Base-by-base conservation (phyloP, 148 eudicot genomes). In the Persicaria tinctoria region DNA sequence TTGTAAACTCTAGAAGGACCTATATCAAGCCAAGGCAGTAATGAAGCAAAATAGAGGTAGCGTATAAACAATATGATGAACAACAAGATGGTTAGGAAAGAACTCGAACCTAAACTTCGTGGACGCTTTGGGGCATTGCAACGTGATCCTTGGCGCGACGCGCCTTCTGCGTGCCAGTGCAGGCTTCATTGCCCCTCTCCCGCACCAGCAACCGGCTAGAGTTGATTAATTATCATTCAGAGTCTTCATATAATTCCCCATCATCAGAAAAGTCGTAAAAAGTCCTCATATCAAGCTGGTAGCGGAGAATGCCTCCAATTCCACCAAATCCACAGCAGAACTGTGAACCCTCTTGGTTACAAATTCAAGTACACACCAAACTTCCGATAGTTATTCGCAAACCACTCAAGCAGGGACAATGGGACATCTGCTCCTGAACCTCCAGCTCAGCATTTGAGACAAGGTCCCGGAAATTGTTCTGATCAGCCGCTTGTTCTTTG, bases 311-410 rank as follows among this genome's bases (percentile, higher is more conserved):
- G 32, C 77, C 77, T 17, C 77, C 77, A 46, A 75, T 75, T 50
- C 77, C 77, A 59, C 77, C 70, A 20, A 75, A 75, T 38, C 77
- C 77, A 71, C 77, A 62, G 71, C 77, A 75, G 46, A 74, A 74
- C 64, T 74, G 76, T 38, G 76, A 74, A 5, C 76, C 76, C 23
- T 74, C 76, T 17, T 74, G 76, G 8, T 74, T 44, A 74, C 77
- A 49, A 75, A 75, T 71, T 60, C 71, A 8, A 75, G 77, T 45
- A 71, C 62, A 71, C 77, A 75, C 11, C 77, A 46, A 59, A 62
- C 46, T 75, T 75, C 77, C 56, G 46, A 41, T 75, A 75, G 38
- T 59, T 23, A 32, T 75, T 75, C 6, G 77, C 77, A 75, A 75
- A 75, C 77, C 77, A 75, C 41, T 75, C 77, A 41, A 75, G 71